Percentiles rank a stretch among this genome's conserved stretches.
phyloP scores from a whole-genome alignment of 2,329 filamentous ascomycete species.

The Fusarium graminum region DNA sequence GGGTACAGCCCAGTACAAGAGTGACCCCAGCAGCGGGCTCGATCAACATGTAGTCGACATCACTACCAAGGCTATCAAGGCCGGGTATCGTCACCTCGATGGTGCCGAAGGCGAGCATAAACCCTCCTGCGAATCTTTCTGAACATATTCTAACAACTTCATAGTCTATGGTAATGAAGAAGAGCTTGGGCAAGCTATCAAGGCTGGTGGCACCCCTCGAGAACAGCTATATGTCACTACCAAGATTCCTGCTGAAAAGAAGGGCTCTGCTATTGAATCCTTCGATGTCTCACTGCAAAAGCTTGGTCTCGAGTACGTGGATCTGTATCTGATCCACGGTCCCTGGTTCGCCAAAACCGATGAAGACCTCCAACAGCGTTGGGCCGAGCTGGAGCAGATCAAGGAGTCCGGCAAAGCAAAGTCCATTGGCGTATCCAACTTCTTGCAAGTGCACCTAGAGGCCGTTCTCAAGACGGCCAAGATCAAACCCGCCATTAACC shows the following conservation, averaged over 20 bases:
- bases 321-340: constrained; percentile 75
- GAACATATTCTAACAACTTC: not conserved
- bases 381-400: constrained; percentile 74
- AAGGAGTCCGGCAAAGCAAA: constrained; percentile 73
- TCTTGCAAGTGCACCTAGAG: constrained; percentile 68
- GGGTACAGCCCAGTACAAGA: constrained; percentile 75
- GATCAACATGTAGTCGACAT: constrained; percentile 66
- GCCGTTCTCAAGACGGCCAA: constrained; percentile 69
- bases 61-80: constrained; percentile 72
- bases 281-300: constrained; percentile 72
- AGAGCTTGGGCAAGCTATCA: constrained; percentile 79
- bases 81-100: constrained; percentile 81
- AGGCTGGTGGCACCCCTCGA: constrained; percentile 72
- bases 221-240: constrained; percentile 77
- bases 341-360: constrained; percentile 66
- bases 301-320: constrained; percentile 77
- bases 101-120: constrained; percentile 72
- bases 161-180: constrained; percentile 74
- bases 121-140: too few relatives aligned
- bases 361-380: constrained; percentile 68
- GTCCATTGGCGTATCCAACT: constrained; percentile 85
- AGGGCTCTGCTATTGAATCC: constrained; percentile 60
- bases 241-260: constrained; percentile 63
- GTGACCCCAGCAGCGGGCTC: constrained; percentile 60
- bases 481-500: constrained; percentile 77